Evolutionary conservation across 2,329 filamentous ascomycete genomes (phyloP).

Genomic region (Aulographum hederae): DNA sequence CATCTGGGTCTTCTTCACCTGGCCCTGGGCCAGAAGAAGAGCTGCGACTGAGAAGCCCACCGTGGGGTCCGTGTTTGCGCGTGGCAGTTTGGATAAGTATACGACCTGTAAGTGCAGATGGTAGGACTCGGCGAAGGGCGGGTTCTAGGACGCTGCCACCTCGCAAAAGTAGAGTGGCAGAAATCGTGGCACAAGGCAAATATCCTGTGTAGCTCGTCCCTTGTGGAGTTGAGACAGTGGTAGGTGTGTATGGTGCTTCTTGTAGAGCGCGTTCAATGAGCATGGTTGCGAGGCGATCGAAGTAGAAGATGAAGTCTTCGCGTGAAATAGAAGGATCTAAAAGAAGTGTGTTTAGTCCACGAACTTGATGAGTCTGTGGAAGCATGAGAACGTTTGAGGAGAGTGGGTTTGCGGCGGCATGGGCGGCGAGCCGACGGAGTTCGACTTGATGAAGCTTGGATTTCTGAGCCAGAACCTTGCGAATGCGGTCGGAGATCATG

Average conservation of each 20-base stretch:
- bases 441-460: slow-evolving; percentile 67
- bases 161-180: slow-evolving; percentile 73
- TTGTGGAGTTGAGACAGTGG: slow-evolving; percentile 40
- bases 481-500: slow-evolving; percentile 89
- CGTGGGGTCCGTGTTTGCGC: background rate
- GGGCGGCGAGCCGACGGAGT: slow-evolving; percentile 55
- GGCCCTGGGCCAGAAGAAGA: no score
- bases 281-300: slow-evolving; percentile 72
- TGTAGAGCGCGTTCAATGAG: slow-evolving; percentile 49
- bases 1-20: no score
- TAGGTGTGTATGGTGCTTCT: slow-evolving; percentile 37
- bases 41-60: no score
- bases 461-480: slow-evolving; percentile 71
- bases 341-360: slow-evolving; percentile 79
- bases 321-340: slow-evolving; percentile 60
- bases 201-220: background rate
- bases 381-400: slow-evolving; percentile 60
- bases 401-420: slow-evolving; percentile 52
- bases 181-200: slow-evolving; percentile 26
- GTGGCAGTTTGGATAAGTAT: slow-evolving; percentile 63
- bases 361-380: slow-evolving; percentile 60
- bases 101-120: slow-evolving; percentile 78
- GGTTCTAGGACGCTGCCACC: slow-evolving; percentile 80
- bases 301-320: slow-evolving; percentile 96
- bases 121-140: slow-evolving; percentile 74